These are phyloP conservation scores for Coemansia sp. DNA, from an alignment of 192 early-diverging fungal species.

Conservation along the genomic window DNA sequence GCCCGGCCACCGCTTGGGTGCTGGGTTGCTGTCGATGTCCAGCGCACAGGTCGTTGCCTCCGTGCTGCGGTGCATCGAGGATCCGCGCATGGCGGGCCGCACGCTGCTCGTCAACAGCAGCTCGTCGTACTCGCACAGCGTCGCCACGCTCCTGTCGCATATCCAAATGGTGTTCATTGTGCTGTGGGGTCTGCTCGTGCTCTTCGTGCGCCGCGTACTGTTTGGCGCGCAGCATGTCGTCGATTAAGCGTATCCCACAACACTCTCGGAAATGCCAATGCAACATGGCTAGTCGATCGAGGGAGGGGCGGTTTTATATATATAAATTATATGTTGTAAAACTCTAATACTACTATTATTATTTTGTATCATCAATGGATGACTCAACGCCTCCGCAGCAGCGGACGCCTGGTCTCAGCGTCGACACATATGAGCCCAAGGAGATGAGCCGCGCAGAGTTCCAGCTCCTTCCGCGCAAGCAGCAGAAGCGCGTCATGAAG, in stretches of 20 bases:
- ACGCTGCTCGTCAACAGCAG: slow-evolving; percentile 40
- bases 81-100: slow-evolving; percentile 23
- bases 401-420: slow-evolving; percentile 12
- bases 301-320: too few species aligned
- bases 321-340: too few species aligned
- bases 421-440: slow-evolving; percentile 32
- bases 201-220: slow-evolving; percentile 13
- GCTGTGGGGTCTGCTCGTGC: slow-evolving; percentile 23
- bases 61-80: slow-evolving; percentile 38
- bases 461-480: slow-evolving; percentile 63
- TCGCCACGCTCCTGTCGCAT: slow-evolving; percentile 17
- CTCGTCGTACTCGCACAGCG: slow-evolving; percentile 24
- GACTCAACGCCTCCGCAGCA: background rate
- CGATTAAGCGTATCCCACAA: background rate
- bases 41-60: slow-evolving; percentile 35
- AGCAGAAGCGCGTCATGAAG: slow-evolving; percentile 68
- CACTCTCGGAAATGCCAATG: background rate
- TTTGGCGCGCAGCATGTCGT: background rate
- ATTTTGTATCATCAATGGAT: background rate
- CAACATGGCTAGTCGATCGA: too few species aligned
- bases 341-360: background rate
- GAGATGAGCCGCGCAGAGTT: slow-evolving; percentile 44
- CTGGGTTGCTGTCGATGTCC: slow-evolving; percentile 30
- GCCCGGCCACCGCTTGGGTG: slow-evolving; percentile 31
- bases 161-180: slow-evolving; percentile 38